Base-by-base conservation (phyloP, 768 basidiomycete species). In the Scleroderma citrinum region DNA sequence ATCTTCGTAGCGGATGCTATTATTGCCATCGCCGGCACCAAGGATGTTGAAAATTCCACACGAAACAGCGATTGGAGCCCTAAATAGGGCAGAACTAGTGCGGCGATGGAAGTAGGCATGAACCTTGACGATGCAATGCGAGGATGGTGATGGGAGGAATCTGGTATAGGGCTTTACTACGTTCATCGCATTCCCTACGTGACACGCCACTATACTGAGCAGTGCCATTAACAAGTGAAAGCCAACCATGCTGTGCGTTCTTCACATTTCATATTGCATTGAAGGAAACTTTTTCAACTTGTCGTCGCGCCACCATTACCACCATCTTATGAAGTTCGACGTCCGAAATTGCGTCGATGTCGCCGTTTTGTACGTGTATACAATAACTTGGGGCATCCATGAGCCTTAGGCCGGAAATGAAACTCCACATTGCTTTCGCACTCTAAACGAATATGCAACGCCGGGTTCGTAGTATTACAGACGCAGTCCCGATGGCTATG, bases 381-480 rank as follows among this genome's bases (percentile, higher is more conserved):
- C 29, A 32, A 21, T n/a, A 38, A 12, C 21, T 5, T 46, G 12
- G 24, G 17, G 10, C 21, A 21, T 5, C 30, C 31, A 11, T 19
- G 30, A 17, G 35, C 44, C 23, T 21, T 32, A 32, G 35, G 13
- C 37, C 49, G 44, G 51, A 48, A 41, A 51, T 56, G 55, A 49
- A 49, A 42, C 38, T 23, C 32, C 36, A 19, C 38, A 23, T 39
- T 23, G 30, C 40, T 19, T n/a, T n/a, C n/a, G n/a, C n/a, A n/a
- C n/a, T n/a, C n/a, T 13, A 13, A 40, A 34, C 30, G 90, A 85
- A 87, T 87, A 51, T 92, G 90, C 69, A 96, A 95, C 58, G 92
- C 79, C 4, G 94, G 93, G 2, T 96, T 96, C 67, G 72, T 95
- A 31, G 83, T 93, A 82, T 26, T 76, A 90, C 21, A 80, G 81